Conservation (phyloP, 306 rosid species). For the Corylus heterophylla region DNA sequence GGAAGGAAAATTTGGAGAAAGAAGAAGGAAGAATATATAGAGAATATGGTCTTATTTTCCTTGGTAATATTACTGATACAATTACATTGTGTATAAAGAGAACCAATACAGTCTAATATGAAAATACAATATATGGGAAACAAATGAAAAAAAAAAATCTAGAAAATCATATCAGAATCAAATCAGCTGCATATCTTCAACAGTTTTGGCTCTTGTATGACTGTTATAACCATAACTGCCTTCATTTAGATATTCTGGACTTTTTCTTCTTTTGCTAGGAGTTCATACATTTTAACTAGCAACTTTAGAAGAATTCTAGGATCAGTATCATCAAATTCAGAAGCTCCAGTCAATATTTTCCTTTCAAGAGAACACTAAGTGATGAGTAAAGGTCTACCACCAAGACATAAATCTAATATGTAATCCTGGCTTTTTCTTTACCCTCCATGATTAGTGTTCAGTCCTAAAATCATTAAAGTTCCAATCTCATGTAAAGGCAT, state of each 20-base stretch:
- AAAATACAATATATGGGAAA: too few relatives aligned
- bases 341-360: neutral
- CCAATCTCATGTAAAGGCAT: conserved; percentile 18
- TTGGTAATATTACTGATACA: too few relatives aligned
- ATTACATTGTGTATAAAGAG: too few relatives aligned
- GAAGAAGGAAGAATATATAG: too few relatives aligned
- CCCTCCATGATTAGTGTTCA: neutral
- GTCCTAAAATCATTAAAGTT: conserved; percentile 9
- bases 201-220: conserved; percentile 18
- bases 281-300: conserved; percentile 20
- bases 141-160: too few relatives aligned
- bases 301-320: conserved; percentile 11
- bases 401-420: neutral
- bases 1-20: too few relatives aligned
- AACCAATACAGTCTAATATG: too few relatives aligned
- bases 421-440: neutral
- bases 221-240: neutral
- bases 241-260: neutral
- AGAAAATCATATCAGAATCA: too few relatives aligned
- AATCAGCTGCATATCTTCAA: too few relatives aligned
- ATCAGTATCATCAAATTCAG: conserved; percentile 1
- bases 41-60: too few relatives aligned
- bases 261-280: neutral
- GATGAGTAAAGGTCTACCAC: neutral
- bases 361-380: neutral